phyloP scores from a whole-genome alignment of 495 filamentous ascomycete species.

The Penicillium goetzii region DNA sequence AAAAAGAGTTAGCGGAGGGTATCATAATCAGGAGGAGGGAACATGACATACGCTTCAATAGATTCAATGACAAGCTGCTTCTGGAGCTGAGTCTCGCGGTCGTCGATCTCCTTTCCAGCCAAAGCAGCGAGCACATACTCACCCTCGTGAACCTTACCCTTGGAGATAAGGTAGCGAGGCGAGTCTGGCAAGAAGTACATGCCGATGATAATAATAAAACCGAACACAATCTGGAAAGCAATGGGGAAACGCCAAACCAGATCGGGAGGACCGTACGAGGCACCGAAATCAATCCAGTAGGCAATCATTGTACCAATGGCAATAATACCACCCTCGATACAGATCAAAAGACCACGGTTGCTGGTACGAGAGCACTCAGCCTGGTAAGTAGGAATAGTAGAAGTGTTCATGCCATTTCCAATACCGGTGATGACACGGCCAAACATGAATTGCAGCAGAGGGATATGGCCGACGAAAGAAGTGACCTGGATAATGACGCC shows the following conservation, averaged over 20 bases:
- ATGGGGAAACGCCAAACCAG: slow-evolving; percentile 82
- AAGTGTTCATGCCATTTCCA: slow-evolving; percentile 79
- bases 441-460: slow-evolving; percentile 71
- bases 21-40: not conserved
- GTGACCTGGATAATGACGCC: slow-evolving; percentile 78
- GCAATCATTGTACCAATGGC: slow-evolving; percentile 76
- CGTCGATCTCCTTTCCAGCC: slow-evolving; percentile 59
- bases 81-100: slow-evolving; percentile 60
- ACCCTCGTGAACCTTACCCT: slow-evolving; percentile 69
- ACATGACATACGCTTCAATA: slow-evolving; percentile 66
- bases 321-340: slow-evolving; percentile 80
- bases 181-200: slow-evolving; percentile 76
- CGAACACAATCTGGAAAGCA: slow-evolving; percentile 79
- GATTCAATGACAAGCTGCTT: slow-evolving; percentile 74
- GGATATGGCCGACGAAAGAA: slow-evolving; percentile 47
- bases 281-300: slow-evolving; percentile 86
- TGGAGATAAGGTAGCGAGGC: slow-evolving; percentile 72
- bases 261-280: slow-evolving; percentile 65
- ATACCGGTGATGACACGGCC: slow-evolving; percentile 75
- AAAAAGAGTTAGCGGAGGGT: slow-evolving; percentile 1
- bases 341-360: slow-evolving; percentile 81
- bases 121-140: slow-evolving; percentile 72
- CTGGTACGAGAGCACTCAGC: slow-evolving; percentile 74
- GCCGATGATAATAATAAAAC: slow-evolving; percentile 62
- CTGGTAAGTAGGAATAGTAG: slow-evolving; percentile 80